A percentile compares a stretch with the other conserved stretches of the same genome.
Conservation (phyloP, 805 yeast species). For the Teunomyces stri region DNA sequence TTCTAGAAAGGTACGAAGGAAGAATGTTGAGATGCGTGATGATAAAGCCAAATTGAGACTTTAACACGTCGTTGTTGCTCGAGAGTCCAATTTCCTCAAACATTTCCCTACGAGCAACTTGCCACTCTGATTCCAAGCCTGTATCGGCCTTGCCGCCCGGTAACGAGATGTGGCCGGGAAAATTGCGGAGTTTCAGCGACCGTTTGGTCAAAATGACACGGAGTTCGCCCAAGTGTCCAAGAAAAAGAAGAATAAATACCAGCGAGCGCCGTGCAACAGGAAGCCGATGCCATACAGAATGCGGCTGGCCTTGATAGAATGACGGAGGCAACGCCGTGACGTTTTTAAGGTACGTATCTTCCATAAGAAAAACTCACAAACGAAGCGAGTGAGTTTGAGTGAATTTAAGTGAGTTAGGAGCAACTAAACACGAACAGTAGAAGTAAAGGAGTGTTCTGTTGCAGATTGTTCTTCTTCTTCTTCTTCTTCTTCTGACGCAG, state of each 20-base stretch:
- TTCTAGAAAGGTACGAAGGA: slow-evolving; percentile 81
- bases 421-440: too few species aligned
- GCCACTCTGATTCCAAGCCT: slow-evolving; percentile 62
- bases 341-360: slow-evolving; percentile 26
- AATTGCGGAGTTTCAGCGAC: slow-evolving; percentile 62
- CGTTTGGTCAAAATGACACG: slow-evolving; percentile 78
- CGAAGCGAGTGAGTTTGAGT: too few species aligned
- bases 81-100: slow-evolving; percentile 83
- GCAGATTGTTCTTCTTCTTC: too few species aligned
- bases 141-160: slow-evolving; percentile 93
- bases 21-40: slow-evolving; percentile 60
- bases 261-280: slow-evolving; percentile 74
- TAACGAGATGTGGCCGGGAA: slow-evolving; percentile 87
- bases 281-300: slow-evolving; percentile 58
- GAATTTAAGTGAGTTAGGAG: too few species aligned
- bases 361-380: slow-evolving; percentile 1
- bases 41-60: slow-evolving; percentile 47
- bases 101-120: slow-evolving; percentile 78
- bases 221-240: slow-evolving; percentile 71
- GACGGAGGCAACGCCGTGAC: slow-evolving; percentile 30
- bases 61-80: slow-evolving; percentile 43
- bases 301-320: slow-evolving; percentile 26
- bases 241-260: slow-evolving; percentile 70
- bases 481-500: too few species aligned
- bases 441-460: too few species aligned